Evolutionary conservation across 805 yeast genomes (phyloP), one percentile per base, ranked within the genome.

Genomic region (Saccharomycopsis fermentans): DNA sequence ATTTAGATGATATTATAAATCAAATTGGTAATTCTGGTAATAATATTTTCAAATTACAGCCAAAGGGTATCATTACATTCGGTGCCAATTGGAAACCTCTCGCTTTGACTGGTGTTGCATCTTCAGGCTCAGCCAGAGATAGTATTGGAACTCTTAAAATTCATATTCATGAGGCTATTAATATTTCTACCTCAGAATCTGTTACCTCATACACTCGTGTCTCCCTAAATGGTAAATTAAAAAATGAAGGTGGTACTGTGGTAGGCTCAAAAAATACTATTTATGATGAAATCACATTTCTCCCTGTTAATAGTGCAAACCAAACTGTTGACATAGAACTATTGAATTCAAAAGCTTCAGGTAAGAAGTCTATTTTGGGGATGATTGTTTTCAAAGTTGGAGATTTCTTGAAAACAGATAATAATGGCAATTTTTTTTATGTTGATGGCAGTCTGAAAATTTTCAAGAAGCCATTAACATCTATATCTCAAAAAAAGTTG

Each of bases 131-230:
- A 54, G 75, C 74, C 55, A 72, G 74, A 63, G 81, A 86, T 14
- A 82, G 92, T 43, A 74, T 87, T 61, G 96, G 92, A 64, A 82
- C 82, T 47, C 68, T 83, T 29, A 80, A 84, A 72, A 65, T 87
- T 40, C 82, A 81, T 65, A 64, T 87, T 54, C 76, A 82, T 59
- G 71, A 74, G 36, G 86, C 84, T 17, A 68, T 68, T 11, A 79
- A 81, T 47, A 70, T 83, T 64, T 73, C 77, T 64, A 69, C 82
- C 64, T 71, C 86, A 64, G 87, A 85, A 64, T 81, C 78, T 58
- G 82, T 86, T 65, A 91, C 87, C 70, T 94, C 95, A 4, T 87
- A 86, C 65, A 81, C 84, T 43, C 77, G 80, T 60, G 76, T 86
- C 9, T 65, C 80, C 39, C 69, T 81, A 59, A 82, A 83, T 65